A percentile compares a stretch with the other conserved stretches of the same genome.
These are phyloP conservation scores for Leucocoprinus leucothites DNA, from an alignment of 768 basidiomycete species.

Conservation along the genomic window DNA sequence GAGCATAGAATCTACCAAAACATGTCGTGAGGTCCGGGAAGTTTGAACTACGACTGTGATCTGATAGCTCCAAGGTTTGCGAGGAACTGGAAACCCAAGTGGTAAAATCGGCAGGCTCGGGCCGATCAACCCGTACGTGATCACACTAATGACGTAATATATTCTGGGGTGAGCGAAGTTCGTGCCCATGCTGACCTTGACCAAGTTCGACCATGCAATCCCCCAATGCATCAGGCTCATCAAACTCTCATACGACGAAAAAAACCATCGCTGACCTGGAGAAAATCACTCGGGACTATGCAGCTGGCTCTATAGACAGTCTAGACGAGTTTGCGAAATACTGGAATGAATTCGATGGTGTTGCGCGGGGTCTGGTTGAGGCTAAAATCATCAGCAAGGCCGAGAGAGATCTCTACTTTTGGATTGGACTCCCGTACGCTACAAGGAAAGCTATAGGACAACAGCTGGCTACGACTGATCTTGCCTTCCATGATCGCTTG, in stretches of 20 bases:
- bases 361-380: neutral
- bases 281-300: neutral
- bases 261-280: neutral
- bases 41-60: too few relatives aligned
- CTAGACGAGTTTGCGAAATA: conserved; percentile 1
- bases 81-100: too few relatives aligned
- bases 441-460: neutral
- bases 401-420: conserved; percentile 1
- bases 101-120: too few relatives aligned
- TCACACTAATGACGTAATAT: too few relatives aligned
- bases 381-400: neutral
- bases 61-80: too few relatives aligned
- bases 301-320: neutral
- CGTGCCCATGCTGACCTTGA: too few relatives aligned
- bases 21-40: too few relatives aligned
- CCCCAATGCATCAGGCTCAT: neutral
- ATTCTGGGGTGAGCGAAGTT: too few relatives aligned
- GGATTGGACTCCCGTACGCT: neutral
- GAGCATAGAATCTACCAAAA: too few relatives aligned
- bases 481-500: neutral
- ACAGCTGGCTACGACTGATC: neutral
- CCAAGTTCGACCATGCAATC: neutral
- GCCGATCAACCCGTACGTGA: too few relatives aligned
- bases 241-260: neutral
- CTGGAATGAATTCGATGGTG: conserved; percentile 1